Conservation (phyloP, 2,329 filamentous ascomycete genomes). For the Intubia oerlemansii region DNA sequence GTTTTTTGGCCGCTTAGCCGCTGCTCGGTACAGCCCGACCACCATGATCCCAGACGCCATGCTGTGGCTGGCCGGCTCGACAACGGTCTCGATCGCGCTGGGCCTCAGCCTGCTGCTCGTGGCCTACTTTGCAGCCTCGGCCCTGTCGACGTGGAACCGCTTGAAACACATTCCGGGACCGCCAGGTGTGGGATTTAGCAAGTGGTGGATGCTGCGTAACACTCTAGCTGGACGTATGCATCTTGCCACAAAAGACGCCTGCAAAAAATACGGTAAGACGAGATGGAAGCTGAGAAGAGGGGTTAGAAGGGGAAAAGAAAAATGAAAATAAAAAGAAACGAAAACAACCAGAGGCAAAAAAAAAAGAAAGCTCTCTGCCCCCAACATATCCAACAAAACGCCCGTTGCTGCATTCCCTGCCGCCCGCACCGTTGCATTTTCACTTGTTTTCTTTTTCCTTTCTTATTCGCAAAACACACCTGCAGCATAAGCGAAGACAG, state of each 20-base stretch:
- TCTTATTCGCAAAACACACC: no score
- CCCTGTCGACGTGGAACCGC: conserved; percentile 9
- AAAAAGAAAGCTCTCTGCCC: no score
- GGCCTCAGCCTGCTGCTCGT: conserved; percentile 4
- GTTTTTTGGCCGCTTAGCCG: no score
- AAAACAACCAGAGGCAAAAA: no score
- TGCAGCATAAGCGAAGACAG: no score
- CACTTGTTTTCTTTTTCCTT: no score
- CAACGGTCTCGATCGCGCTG: conserved; percentile 1
- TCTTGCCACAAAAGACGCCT: conserved; percentile 10
- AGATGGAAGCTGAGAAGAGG: not conserved
- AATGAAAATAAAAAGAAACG: no score
- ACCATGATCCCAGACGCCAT: conserved; percentile 3
- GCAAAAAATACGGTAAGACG: conserved; percentile 10
- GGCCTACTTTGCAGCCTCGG: conserved; percentile 6
- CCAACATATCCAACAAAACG: no score
- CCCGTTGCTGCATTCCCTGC: no score
- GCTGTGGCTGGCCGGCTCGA: conserved; percentile 1
- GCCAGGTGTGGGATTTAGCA: conserved; percentile 9
- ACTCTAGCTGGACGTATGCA: conserved; percentile 11
- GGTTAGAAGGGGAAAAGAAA: no score
- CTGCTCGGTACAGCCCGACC: no score
- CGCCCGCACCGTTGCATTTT: no score
- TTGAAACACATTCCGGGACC: conserved; percentile 12
- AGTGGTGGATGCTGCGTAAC: conserved; percentile 13